These are phyloP conservation scores for Pichia sp. DNA, from an alignment of 1,139 yeast genomes.

Conservation along the genomic window DNA sequence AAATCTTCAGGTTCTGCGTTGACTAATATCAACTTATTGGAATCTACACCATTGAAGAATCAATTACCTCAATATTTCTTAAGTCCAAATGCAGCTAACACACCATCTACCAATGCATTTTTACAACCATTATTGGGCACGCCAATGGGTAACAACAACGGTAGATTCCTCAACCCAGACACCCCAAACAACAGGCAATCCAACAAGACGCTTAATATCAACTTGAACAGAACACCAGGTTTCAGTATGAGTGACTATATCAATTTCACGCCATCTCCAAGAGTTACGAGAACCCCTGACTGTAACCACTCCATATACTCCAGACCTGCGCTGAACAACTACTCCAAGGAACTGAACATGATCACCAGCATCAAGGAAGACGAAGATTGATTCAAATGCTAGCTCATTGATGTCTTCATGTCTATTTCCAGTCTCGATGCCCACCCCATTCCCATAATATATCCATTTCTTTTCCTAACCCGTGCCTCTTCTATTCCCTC, in stretches of 20 bases:
- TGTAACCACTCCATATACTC: slow-evolving; percentile 1
- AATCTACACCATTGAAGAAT: slow-evolving; percentile 26
- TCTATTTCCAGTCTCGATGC: background rate
- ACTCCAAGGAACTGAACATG: slow-evolving; percentile 25
- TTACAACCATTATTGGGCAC: slow-evolving; percentile 22
- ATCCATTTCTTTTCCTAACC: background rate
- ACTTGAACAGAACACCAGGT: slow-evolving; percentile 55
- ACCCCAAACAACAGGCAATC: slow-evolving; percentile 24
- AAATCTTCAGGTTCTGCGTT: slow-evolving; percentile 16
- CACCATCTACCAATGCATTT: slow-evolving; percentile 6
- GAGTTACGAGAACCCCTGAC: slow-evolving; percentile 31
- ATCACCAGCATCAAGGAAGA: slow-evolving; percentile 15
- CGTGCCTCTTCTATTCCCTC: background rate
- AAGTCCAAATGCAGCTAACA: slow-evolving; percentile 7
- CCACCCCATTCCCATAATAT: too few relatives aligned
- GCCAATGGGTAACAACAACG: slow-evolving; percentile 17
- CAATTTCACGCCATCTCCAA: slow-evolving; percentile 74
- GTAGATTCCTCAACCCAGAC: slow-evolving; percentile 26
- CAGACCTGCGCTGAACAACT: slow-evolving; percentile 15
- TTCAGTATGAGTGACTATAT: slow-evolving; percentile 84
- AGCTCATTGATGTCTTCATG: too few relatives aligned
- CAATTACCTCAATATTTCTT: slow-evolving; percentile 15
- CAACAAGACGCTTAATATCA: slow-evolving; percentile 1
- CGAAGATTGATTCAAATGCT: slow-evolving; percentile 5
- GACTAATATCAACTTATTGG: slow-evolving; percentile 20